These are phyloP conservation scores for Trifolium dubium DNA, from an alignment of 306 rosid species.

Conservation along the genomic window DNA sequence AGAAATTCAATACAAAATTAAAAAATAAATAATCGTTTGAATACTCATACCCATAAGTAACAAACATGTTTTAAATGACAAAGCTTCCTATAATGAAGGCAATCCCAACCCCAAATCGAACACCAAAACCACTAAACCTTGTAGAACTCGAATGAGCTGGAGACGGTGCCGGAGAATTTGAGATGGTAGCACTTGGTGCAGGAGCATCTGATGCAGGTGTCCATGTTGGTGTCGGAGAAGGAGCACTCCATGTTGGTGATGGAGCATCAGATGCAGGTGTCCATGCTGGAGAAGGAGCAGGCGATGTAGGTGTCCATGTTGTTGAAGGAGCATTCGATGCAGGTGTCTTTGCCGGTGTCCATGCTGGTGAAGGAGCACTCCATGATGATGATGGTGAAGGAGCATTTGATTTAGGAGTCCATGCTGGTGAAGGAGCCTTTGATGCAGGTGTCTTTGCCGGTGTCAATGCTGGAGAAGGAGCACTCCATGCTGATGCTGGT, in stretches of 20 bases:
- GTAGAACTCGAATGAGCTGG: constrained; percentile 36
- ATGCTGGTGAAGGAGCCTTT: neutral
- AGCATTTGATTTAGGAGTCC: too few relatives aligned
- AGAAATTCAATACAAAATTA: neutral
- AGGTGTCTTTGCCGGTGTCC: neutral
- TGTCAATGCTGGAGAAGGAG: neutral
- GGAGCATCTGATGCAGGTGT: too few relatives aligned
- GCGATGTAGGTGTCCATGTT: too few relatives aligned
- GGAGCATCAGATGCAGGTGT: too few relatives aligned
- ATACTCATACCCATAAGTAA: neutral
- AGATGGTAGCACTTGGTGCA: neutral
- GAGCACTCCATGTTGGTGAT: too few relatives aligned
- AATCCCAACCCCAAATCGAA: constrained; percentile 25
- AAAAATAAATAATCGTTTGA: neutral
- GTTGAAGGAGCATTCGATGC: neutral
- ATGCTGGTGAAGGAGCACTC: neutral
- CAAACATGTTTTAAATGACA: neutral
- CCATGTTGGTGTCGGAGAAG: too few relatives aligned
- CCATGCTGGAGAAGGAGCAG: too few relatives aligned
- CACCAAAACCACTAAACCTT: constrained; percentile 26
- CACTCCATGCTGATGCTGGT: neutral
- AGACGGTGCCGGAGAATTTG: constrained; percentile 16
- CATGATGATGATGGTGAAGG: neutral
- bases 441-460: neutral
- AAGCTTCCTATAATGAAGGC: constrained; percentile 27